Evolutionary conservation across 768 basidiomycete genomes (phyloP).

Genomic region (Auriscalpium vulgare): DNA sequence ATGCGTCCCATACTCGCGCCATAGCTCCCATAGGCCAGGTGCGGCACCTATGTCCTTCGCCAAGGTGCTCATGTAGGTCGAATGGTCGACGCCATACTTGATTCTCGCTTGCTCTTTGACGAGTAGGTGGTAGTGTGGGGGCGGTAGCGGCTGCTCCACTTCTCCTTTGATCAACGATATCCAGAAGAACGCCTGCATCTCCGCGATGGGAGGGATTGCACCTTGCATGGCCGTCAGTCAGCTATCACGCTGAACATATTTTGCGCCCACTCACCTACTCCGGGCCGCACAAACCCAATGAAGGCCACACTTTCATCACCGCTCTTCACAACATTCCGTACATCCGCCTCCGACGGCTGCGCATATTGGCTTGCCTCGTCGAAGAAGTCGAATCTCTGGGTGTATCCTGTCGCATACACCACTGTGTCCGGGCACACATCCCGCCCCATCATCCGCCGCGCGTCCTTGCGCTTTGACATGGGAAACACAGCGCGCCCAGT

Average conservation of each 20-base stretch:
- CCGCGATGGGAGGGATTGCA: constrained; percentile 51
- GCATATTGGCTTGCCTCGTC: constrained; percentile 31
- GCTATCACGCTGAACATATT: neutral
- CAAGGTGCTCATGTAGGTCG: constrained; percentile 46
- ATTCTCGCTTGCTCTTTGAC: constrained; percentile 43
- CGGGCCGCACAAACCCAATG: constrained; percentile 50
- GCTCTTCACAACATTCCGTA: constrained; percentile 33
- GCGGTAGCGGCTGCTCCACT: constrained; percentile 34
- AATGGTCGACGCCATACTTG: constrained; percentile 53
- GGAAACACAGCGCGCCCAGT: constrained; percentile 41
- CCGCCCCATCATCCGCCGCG: constrained; percentile 30
- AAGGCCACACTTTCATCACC: constrained; percentile 43
- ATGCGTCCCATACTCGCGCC: constrained; percentile 41
- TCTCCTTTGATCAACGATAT: constrained; percentile 38
- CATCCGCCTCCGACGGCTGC: constrained; percentile 33
- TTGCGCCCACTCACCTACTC: constrained; percentile 35
- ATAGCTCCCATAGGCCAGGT: constrained; percentile 40
- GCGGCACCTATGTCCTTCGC: constrained; percentile 50
- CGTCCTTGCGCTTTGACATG: constrained; percentile 33
- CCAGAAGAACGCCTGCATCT: constrained; percentile 55
- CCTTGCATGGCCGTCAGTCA: constrained; percentile 22
- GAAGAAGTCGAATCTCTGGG: constrained; percentile 35
- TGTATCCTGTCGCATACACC: constrained; percentile 43
- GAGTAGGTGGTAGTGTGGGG: constrained; percentile 47
- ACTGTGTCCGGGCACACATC: constrained; percentile 40